A percentile compares a stretch with the other conserved stretches of the same genome.
These are phyloP conservation scores for Middelhovenomyces tepae DNA, from an alignment of 805 yeast genomes.

Conservation along the genomic window DNA sequence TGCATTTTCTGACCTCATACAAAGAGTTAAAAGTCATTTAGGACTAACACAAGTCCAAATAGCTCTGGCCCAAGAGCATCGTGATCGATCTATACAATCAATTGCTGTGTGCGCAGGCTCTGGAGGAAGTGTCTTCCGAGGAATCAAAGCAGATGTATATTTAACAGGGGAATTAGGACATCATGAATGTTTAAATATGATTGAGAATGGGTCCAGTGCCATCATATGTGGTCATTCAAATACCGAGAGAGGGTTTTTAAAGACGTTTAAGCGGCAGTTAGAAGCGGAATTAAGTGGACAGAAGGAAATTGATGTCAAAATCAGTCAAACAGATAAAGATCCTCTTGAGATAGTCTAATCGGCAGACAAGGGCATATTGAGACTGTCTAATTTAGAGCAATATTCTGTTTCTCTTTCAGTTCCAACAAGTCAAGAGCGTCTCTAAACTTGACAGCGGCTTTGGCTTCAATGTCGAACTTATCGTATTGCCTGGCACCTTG, in stretches of 20 bases:
- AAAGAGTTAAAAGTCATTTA: slow-evolving; percentile 45
- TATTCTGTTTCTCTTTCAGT: no score
- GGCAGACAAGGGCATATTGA: no score
- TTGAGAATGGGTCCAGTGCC: slow-evolving; percentile 64
- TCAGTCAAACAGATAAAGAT: slow-evolving; percentile 55
- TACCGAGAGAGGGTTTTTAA: slow-evolving; percentile 81
- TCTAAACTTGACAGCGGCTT: no score
- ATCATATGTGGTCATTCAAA: slow-evolving; percentile 83
- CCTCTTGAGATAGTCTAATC: slow-evolving; percentile 41
- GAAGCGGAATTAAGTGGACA: slow-evolving; percentile 28
- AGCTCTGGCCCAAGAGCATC: slow-evolving; percentile 33
- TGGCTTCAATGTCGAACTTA: no score
- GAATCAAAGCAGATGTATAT: slow-evolving; percentile 54
- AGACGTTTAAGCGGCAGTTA: slow-evolving; percentile 43
- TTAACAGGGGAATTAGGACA: slow-evolving; percentile 93
- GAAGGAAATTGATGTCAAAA: slow-evolving; percentile 32
- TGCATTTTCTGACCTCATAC: slow-evolving; percentile 37
- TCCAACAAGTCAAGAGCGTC: no score
- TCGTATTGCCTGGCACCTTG: no score
- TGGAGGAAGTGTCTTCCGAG: slow-evolving; percentile 65
- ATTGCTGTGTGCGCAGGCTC: slow-evolving; percentile 95
- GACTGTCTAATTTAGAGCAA: no score
- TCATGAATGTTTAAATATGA: slow-evolving; percentile 71
- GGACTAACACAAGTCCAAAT: slow-evolving; percentile 53
- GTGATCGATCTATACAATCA: slow-evolving; percentile 32